Percentiles rank a stretch among this genome's conserved stretches.
These are phyloP conservation scores for Nakazawaea molendinolei DNA, from an alignment of 805 yeast genomes.

Conservation along the genomic window DNA sequence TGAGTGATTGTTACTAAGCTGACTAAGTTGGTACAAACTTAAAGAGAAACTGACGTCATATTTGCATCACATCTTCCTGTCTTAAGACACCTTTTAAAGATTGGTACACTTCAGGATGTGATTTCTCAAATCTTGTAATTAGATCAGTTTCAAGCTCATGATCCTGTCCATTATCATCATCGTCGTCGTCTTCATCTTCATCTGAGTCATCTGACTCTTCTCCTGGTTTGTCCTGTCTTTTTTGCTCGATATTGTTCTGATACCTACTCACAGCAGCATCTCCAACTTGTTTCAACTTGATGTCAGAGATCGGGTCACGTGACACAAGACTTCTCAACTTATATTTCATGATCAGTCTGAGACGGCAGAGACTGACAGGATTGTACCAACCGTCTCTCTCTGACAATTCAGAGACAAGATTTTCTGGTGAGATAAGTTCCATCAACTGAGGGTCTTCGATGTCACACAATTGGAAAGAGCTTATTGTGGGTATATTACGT, in stretches of 20 bases:
- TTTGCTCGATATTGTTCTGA: constrained; percentile 18
- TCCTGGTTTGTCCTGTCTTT: constrained; percentile 4
- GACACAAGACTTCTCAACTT: constrained; percentile 58
- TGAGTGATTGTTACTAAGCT: too few relatives aligned
- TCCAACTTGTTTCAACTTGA: constrained; percentile 36
- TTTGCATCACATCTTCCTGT: constrained; percentile 22
- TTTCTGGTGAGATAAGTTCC: constrained; percentile 32
- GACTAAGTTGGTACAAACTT: too few relatives aligned
- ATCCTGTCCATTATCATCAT: constrained; percentile 20
- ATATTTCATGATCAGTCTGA: constrained; percentile 66
- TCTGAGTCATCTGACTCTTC: constrained; percentile 29
- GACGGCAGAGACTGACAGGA: constrained; percentile 50
- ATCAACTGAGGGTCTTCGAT: constrained; percentile 58
- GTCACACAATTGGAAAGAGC: constrained; percentile 76
- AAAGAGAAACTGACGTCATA: too few relatives aligned
- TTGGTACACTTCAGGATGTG: constrained; percentile 29
- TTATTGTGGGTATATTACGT: constrained; percentile 53
- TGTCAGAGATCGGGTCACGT: constrained; percentile 38
- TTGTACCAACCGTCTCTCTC: constrained; percentile 79
- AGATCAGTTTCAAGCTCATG: constrained; percentile 24
- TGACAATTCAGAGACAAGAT: constrained; percentile 37
- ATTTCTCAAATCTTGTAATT: constrained; percentile 27
- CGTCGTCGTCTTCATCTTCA: constrained; percentile 22
- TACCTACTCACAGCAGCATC: constrained; percentile 26
- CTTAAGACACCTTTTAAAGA: constrained; percentile 31